phyloP scores from a whole-genome alignment of 768 basidiomycete genomes.

The Rhodotorula toruloides region DNA sequence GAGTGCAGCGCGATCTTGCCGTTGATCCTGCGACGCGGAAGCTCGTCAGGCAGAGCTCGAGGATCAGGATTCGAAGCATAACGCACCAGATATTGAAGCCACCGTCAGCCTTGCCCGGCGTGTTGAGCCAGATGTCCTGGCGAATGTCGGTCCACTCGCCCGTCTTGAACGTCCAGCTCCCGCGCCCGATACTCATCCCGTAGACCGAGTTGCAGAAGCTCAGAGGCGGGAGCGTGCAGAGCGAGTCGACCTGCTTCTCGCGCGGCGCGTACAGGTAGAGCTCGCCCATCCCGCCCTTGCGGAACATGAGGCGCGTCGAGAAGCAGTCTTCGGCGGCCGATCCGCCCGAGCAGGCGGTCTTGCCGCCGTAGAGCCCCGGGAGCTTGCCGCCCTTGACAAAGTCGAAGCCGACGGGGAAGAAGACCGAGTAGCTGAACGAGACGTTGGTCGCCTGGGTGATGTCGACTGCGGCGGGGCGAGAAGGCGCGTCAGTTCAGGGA shows the following conservation, averaged over 20 bases:
- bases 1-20: conserved; percentile 38
- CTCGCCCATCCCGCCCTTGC: conserved; percentile 41
- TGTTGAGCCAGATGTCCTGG: conserved; percentile 70
- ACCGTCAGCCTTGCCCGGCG: conserved; percentile 64
- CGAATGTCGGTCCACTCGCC: conserved; percentile 66
- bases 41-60: background rate
- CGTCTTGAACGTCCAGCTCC: conserved; percentile 59
- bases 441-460: conserved; percentile 37
- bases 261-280: conserved; percentile 43
- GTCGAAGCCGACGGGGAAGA: conserved; percentile 42
- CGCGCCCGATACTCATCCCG: conserved; percentile 59
- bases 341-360: conserved; percentile 41
- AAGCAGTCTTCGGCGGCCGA: conserved; percentile 40
- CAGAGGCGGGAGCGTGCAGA: conserved; percentile 37
- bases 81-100: conserved; percentile 36
- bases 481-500: background rate
- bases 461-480: conserved; percentile 8
- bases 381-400: conserved; percentile 44
- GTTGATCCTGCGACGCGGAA: conserved; percentile 33
- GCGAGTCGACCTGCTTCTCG: conserved; percentile 36
- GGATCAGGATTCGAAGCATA: too few species aligned
- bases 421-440: conserved; percentile 41
- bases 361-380: conserved; percentile 41
- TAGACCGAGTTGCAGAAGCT: conserved; percentile 42
- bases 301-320: conserved; percentile 42